Evolutionary conservation across 2,329 filamentous ascomycete species (phyloP), one percentile per base, ranked within the genome.

Genomic region (Penicillium decumbens): DNA sequence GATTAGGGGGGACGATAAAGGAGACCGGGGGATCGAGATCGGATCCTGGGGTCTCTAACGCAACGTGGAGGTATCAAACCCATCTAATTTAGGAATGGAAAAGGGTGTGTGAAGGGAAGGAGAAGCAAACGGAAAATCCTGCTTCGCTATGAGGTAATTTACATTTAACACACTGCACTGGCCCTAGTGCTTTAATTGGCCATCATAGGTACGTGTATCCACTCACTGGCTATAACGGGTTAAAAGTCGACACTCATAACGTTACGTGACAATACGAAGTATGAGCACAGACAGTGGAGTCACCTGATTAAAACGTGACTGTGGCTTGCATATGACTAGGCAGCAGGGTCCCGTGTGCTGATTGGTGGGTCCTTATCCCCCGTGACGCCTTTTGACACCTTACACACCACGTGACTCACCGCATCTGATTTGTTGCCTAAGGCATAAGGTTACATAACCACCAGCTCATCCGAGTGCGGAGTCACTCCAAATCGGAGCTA

Each of bases 71-170:
- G 27, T 40, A 24, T 5, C n/a, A 20, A 33, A 30, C 41, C 44
- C 41, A 42, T 51, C 41, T 41, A 47, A 46, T 7, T 4, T 9
- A 12, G 39, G 23, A 23, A 30, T 10, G 25, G 42, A 38, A 28
- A 10, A 24, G 43, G 28, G 27, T 23, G 20, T 23, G 18, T 29
- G 23, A 37, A 30, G 9, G 27, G 9, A 18, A 43, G 41, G 13
- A 28, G 27, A 40, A 25, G 4, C 18, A 40, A 29, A 12, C 15
- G 29, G 38, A 47, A 56, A 49, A 56, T 47, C 52, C 54, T 50
- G 47, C 42, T 50, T 47, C 38, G 33, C 43, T 10, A 52, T 50
- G 44, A 53, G 49, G 54, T 57, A 52, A 55, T 52, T 48, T 51
- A 55, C 51, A 27, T 24, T 28, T 33, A 10, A 24, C 28, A 25